Evolutionary conservation across 2,329 filamentous ascomycete genomes (phyloP).

Genomic region (Ploettnerulaceae sp.): DNA sequence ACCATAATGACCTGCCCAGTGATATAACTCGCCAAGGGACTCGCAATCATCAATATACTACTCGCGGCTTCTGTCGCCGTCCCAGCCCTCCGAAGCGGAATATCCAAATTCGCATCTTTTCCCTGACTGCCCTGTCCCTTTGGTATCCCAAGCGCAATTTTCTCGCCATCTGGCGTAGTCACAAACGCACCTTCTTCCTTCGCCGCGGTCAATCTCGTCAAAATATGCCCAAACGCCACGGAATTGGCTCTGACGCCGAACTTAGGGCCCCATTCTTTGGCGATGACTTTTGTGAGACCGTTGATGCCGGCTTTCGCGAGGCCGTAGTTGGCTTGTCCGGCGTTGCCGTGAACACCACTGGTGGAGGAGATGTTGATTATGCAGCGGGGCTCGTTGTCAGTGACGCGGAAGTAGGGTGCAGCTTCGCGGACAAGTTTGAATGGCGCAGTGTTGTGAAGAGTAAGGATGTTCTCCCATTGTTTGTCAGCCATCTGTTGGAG

Average conservation of each 20-base stretch:
- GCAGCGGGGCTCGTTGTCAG: conserved; percentile 71
- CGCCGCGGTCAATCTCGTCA: conserved; percentile 73
- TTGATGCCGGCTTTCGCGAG: conserved; percentile 79
- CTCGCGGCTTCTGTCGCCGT: conserved; percentile 76
- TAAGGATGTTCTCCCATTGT: conserved; percentile 86
- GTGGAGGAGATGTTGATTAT: conserved; percentile 84
- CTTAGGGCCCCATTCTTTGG: conserved; percentile 82
- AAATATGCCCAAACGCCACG: conserved; percentile 77
- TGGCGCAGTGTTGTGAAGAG: conserved; percentile 77
- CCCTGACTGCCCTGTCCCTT: conserved; percentile 46
- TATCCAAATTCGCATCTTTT: conserved; percentile 55
- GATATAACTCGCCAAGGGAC: conserved; percentile 79
- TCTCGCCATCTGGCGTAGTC: conserved; percentile 68
- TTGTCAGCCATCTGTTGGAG: conserved; percentile 66
- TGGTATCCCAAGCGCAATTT: conserved; percentile 71
- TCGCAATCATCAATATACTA: conserved; percentile 71
- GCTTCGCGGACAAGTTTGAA: conserved; percentile 79
- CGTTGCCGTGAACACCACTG: conserved; percentile 78
- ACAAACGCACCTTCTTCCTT: conserved; percentile 83
- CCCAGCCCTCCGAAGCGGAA: conserved; percentile 72
- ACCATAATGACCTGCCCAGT: conserved; percentile 83
- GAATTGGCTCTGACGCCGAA: conserved; percentile 83
- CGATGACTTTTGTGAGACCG: conserved; percentile 82
- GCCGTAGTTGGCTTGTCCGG: conserved; percentile 86
- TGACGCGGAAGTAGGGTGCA: conserved; percentile 82